Conservation (phyloP, 2,329 filamentous ascomycete species). For the Rhytidhysteron rufulum region DNA sequence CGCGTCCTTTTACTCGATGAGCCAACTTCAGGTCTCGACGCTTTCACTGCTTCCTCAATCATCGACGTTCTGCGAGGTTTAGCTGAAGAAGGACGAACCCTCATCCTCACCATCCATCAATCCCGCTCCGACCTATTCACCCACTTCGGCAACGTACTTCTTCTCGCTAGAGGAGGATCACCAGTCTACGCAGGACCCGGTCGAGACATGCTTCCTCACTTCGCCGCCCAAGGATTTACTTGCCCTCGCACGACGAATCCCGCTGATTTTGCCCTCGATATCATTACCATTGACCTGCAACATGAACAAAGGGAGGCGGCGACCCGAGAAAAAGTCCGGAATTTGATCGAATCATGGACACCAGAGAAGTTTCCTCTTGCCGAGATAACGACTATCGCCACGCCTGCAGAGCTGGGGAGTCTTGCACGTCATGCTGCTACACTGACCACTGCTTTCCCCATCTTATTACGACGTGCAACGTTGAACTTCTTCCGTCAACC, state of each 20-base stretch:
- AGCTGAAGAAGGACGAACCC: slow-evolving; percentile 67
- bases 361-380: slow-evolving; percentile 21
- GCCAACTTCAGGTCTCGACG: slow-evolving; percentile 71
- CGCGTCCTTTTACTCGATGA: slow-evolving; percentile 71
- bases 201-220: slow-evolving; percentile 62
- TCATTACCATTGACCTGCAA: slow-evolving; percentile 73
- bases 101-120: slow-evolving; percentile 76
- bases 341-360: slow-evolving; percentile 59
- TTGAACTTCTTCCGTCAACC: slow-evolving; percentile 55
- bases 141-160: slow-evolving; percentile 67
- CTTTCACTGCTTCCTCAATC: slow-evolving; percentile 73
- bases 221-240: slow-evolving; percentile 55
- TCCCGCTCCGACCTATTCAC: slow-evolving; percentile 69
- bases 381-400: slow-evolving; percentile 46
- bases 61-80: slow-evolving; percentile 69
- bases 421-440: slow-evolving; percentile 61
- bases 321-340: slow-evolving; percentile 59
- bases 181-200: slow-evolving; percentile 65
- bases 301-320: slow-evolving; percentile 59
- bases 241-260: slow-evolving; percentile 71
- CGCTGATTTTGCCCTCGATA: slow-evolving; percentile 72
- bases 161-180: slow-evolving; percentile 66
- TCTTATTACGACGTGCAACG: slow-evolving; percentile 63
- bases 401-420: slow-evolving; percentile 68
- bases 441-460: slow-evolving; percentile 60